Base-by-base conservation (phyloP, 2,329 filamentous ascomycete genomes). In the Alternaria alternata region DNA sequence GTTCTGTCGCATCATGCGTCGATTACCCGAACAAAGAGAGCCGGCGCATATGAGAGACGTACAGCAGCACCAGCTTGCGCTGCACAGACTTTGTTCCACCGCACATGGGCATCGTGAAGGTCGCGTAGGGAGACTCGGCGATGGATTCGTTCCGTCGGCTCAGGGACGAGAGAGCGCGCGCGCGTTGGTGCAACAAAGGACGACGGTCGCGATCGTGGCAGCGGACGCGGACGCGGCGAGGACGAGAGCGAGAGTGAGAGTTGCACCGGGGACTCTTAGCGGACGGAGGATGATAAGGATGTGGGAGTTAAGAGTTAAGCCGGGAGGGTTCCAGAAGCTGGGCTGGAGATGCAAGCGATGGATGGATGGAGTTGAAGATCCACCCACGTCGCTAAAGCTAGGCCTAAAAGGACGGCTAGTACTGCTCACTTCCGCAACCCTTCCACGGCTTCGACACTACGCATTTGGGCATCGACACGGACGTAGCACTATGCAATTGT, bases 41-140 rank as follows among this genome's bases (percentile, higher is more conserved):
- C 54, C 51, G 42, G 52, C 61, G 65, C 61, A 56, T 51, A 44
- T 43, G 51, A 76, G 64, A 59, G 64, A 87, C 87, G 77, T 82
- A 96, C 91, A 97, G 86, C 73, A 97, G 87, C 75, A 97, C 93
- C 82, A 97, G 91, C 89, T 97, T 97, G 83, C 93, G 92, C 87
- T 96, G 92, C 73, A 94, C 92, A 57, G 92, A 93, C 84, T 96
- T 84, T 61, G 79, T 80, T 69, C 81, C 82, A 75, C 82, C 82
- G 70, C 82, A 84, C 73, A 83, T 76, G 69, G 80, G 80, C 82
- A 84, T 78, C 54, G 69, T 72, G 70, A 70, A 54, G 62, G 61
- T 43, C 47, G 57, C 30, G 41, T 58, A 58, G 47, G 44, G 56
- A 39, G 54, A 48, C 20, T 62, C 61, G 66, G 70, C 61, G 70